Evolutionary conservation across 306 rosid genomes (phyloP).

Genomic region (Delonix regia): DNA sequence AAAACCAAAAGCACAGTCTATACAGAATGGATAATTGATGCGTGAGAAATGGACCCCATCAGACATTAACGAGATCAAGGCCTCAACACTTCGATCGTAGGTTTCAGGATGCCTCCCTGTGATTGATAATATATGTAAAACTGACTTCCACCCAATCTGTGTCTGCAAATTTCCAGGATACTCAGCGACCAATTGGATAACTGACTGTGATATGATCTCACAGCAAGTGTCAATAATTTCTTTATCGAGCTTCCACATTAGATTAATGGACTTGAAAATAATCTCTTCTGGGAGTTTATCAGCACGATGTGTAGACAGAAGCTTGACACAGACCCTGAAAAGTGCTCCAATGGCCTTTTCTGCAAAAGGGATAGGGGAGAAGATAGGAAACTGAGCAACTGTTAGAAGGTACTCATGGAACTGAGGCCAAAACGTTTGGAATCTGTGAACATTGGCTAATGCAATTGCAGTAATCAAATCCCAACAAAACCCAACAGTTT

Average conservation of each 20-base stretch:
- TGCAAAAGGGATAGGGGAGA: conserved; percentile 84
- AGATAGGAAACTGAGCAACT: conserved; percentile 82
- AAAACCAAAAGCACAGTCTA: conserved; percentile 80
- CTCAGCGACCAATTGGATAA: conserved; percentile 60
- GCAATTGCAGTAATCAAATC: conserved; percentile 69
- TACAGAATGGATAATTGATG: conserved; percentile 60
- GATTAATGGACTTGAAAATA: conserved; percentile 82
- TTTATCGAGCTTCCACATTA: conserved; percentile 94
- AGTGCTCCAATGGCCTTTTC: conserved; percentile 75
- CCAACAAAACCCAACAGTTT: conserved; percentile 91
- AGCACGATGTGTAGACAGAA: conserved; percentile 53
- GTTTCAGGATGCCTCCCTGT: conserved; percentile 72
- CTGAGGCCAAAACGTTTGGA: conserved; percentile 72
- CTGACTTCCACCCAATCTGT: conserved; percentile 79
- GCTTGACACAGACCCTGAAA: conserved; percentile 62
- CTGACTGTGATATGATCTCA: conserved; percentile 56
- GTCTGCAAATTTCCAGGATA: conserved; percentile 77
- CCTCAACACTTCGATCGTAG: conserved; percentile 72
- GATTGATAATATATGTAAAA: conserved; percentile 70
- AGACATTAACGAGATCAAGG: conserved; percentile 65
- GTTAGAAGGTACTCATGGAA: conserved; percentile 70
- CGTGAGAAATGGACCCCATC: conserved; percentile 54
- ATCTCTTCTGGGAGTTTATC: conserved; percentile 74
- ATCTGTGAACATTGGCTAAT: conserved; percentile 60
- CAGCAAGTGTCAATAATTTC: conserved; percentile 77